Base-by-base conservation (phyloP, 805 yeast genomes). In the Jamesozyma hellenica region DNA sequence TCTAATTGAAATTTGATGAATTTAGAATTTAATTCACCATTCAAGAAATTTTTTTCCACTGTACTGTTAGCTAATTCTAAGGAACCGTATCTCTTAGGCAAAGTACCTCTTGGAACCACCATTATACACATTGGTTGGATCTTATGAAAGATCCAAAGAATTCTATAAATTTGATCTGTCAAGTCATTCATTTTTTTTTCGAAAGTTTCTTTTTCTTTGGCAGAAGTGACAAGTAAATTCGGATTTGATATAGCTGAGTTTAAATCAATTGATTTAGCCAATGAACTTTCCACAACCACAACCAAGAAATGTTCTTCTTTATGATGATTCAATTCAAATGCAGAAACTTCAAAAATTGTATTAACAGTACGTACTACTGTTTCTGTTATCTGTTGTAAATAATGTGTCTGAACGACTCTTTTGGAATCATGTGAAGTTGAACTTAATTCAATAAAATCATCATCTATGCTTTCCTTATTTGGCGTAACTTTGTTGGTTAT, bases 31-130 rank as follows among this genome's bases (percentile, higher is more conserved):
- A 92, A 63, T n/a, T 72, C 67, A 2, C 97, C 97, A 47, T 77
- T 82, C 32, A 78, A 67, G 55, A 87, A 87, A 48, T 75, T 72
- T 79, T 75, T 52, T 79, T 84, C 61, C 83, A 86, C 52, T 78
- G 71, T 82, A 78, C 64, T 84, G 50, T 88, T 92, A 0, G 97
- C 97, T 46, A 92, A 82, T 50, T 92, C 97, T 16, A 85, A 69
- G 8, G 96, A 80, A 17, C 64, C 56, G 32, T 61, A 61, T 26
- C 94, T 80, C 53, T 95, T 74, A 3, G 98, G 96, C 19, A 92
- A 65, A 0, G 87, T 70, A 42, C 84, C 84, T 18, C 83, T 80
- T 19, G 85, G 81, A 1, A 90, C 81, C 2, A 88, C 79, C 45
- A 86, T 54, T 2, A 88, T 79, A 58, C 96, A 87, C 54, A 80